phyloP scores from a whole-genome alignment of 2,329 filamentous ascomycete species.

The Pseudocercospora fuligena region DNA sequence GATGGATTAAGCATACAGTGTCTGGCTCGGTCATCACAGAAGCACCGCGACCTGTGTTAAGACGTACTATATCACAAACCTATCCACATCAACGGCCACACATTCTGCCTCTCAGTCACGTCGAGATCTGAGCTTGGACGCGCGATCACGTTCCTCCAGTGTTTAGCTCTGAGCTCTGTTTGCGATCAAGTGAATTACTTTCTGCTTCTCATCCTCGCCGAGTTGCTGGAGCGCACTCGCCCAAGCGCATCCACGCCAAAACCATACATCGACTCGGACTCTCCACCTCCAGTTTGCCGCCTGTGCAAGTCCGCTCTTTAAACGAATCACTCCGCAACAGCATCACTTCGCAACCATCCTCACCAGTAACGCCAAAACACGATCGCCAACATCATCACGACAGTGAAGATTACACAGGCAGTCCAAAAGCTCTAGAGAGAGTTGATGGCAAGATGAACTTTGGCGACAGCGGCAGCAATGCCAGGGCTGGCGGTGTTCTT shows the following conservation, averaged over 20 bases:
- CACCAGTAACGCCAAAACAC: conserved; percentile 1
- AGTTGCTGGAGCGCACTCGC: conserved; percentile 9
- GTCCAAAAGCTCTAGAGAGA: not conserved
- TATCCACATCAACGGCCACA: not conserved
- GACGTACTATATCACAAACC: not conserved
- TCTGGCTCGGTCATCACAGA: no score
- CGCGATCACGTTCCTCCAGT: conserved; percentile 4
- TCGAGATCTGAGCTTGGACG: conserved; percentile 1
- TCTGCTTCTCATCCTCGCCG: not conserved
- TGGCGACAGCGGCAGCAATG: conserved; percentile 48
- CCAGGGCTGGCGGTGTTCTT: conserved; percentile 62
- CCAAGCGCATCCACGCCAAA: conserved; percentile 3
- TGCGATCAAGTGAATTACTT: conserved; percentile 10
- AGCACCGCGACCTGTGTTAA: no score
- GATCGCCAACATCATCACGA: conserved; percentile 7
- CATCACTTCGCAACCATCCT: conserved; percentile 7
- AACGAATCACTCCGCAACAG: conserved; percentile 18
- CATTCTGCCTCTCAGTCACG: conserved; percentile 7
- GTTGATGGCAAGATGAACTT: conserved; percentile 21
- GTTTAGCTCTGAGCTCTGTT: conserved; percentile 3
- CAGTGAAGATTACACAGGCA: conserved; percentile 6
- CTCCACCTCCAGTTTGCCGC: conserved; percentile 19
- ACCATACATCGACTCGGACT: conserved; percentile 21
- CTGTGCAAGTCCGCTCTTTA: conserved; percentile 26
- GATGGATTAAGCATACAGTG: no score